A percentile compares a stretch with the other conserved stretches of the same genome.
Conservation (phyloP, 2,329 filamentous ascomycete species). For the Pseudocercospora eumusae region DNA sequence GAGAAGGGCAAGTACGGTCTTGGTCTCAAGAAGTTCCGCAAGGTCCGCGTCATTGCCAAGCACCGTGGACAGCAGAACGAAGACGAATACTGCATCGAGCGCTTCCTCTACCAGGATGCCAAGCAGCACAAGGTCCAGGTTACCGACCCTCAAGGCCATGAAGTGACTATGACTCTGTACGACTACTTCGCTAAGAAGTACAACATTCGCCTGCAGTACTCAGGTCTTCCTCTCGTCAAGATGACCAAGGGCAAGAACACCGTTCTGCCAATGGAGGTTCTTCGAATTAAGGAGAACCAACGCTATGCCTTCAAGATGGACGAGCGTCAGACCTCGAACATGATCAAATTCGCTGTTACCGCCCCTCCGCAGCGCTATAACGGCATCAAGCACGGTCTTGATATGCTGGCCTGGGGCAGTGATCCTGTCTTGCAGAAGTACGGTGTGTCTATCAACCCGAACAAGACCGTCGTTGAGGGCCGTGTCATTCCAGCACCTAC, state of each 20-base stretch:
- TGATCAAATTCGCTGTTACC: constrained; percentile 93
- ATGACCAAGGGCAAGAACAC: constrained; percentile 56
- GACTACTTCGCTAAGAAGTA: constrained; percentile 59
- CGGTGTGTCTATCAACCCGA: constrained; percentile 66
- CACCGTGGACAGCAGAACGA: constrained; percentile 41
- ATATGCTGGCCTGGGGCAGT: constrained; percentile 64
- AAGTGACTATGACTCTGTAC: constrained; percentile 56
- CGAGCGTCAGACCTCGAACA: constrained; percentile 68
- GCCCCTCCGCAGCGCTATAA: constrained; percentile 67
- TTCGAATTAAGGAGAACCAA: constrained; percentile 57
- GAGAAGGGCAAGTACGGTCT: constrained; percentile 29
- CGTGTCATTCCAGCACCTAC: constrained; percentile 70
- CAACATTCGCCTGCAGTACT: constrained; percentile 48
- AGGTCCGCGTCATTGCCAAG: constrained; percentile 44
- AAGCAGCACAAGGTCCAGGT: constrained; percentile 48
- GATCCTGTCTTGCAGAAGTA: constrained; percentile 74
- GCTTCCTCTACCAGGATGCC: constrained; percentile 49
- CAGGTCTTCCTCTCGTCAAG: constrained; percentile 57
- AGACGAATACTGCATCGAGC: constrained; percentile 54
- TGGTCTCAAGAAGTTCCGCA: constrained; percentile 47
- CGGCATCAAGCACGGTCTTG: constrained; percentile 69
- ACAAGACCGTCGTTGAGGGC: constrained; percentile 66
- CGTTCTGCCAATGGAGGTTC: constrained; percentile 59
- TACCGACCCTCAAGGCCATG: constrained; percentile 41
- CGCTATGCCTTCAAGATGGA: constrained; percentile 61